Base-by-base conservation (phyloP, 2,329 filamentous ascomycete species). In the Sphaerulina musiva region DNA sequence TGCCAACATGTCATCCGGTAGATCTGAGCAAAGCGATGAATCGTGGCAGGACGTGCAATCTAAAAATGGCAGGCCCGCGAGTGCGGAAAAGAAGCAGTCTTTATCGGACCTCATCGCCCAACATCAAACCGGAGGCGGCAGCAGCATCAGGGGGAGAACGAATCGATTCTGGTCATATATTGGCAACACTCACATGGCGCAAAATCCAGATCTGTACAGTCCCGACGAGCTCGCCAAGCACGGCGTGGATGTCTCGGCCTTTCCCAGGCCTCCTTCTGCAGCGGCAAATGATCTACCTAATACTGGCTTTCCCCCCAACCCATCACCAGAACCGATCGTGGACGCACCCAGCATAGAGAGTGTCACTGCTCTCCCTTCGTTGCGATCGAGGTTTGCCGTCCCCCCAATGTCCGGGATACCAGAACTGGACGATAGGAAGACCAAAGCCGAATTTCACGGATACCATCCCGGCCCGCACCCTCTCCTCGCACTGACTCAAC, bases 141-240 rank as follows among this genome's bases (percentile, higher is more conserved):
- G 63, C 9, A 59, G 49, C 11, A 62, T 65, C 38, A 60, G 60
- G 47, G 51, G 56, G n/a, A 56, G 65, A 7, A 66, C 63, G 11
- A 68, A 66, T 43, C 57, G 66, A n/a, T 69, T 69, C 61, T 69
- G 67, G 67, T 67, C 66, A 2, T 69, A 69, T 44, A 69, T 68
- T 32, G 67, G 66, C 45, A 66, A 66, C 54, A 64, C 64, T 20
- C 65, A 69, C 53, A 69, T 69, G 65, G 64, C 63, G 1, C 61
- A 65, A 46, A 61, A 69, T 55, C 65, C 66, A 10, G 65, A 68
- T 46, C 54, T 68, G 60, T 69, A 65, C 57, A 59, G 59, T 9
- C 47, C 59, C 6, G 65, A 66, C 12, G 66, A 68, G 23, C 59
- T 69, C 8, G 59, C 62, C 7, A 68, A 66, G 52, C 62, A 57